Base-by-base conservation (phyloP, 495 filamentous ascomycete genomes). In the Aspergillus nidulans region DNA sequence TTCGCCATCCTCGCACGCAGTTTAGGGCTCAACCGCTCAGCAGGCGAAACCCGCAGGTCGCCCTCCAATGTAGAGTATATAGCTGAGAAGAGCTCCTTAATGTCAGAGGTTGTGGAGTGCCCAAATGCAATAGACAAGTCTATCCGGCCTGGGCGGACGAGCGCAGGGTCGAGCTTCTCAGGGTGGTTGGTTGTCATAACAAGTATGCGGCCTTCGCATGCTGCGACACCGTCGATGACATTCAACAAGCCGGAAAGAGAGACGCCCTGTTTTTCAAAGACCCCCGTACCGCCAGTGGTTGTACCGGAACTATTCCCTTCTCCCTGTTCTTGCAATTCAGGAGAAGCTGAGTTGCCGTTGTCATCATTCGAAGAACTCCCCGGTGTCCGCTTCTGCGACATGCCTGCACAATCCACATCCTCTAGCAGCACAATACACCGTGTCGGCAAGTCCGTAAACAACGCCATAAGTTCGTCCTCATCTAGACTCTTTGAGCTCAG, bases 101-200 rank as follows among this genome's bases (percentile, higher is more conserved):
- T 84, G 55, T 91, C 85, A 5, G 67, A 63, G 12, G 69, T 67
- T 3, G 77, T 86, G 2, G 89, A 83, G 40, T 85, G 84, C 12
- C 79, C 76, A 64, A 91, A 91, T 32, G 80, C 70, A 49, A 91
- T 77, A 24, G 79, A 81, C 81, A 89, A 83, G 60, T 94, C 89
- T 8, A 94, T 85, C 15, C 89, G 81, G 0, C 89, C 89, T 10
- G 87, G 86, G 0, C 89, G 83, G 50, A 90, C 85, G 3, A 94
- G 76, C 0, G 89, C 88, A 34, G 82, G 75, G 59, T 94, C 89
- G 0, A 94, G 76, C 56, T 85, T 85, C 30, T 91, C 86, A 0
- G 83, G 61, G 61, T 90, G 85, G 61, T 94, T 94, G 42, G 89
- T 91, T 2, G 88, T 92, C 88, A 94, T 92, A 57, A 94, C 86